Conservation (phyloP, 306 rosid genomes). For the Citrullus mucosospermus region DNA sequence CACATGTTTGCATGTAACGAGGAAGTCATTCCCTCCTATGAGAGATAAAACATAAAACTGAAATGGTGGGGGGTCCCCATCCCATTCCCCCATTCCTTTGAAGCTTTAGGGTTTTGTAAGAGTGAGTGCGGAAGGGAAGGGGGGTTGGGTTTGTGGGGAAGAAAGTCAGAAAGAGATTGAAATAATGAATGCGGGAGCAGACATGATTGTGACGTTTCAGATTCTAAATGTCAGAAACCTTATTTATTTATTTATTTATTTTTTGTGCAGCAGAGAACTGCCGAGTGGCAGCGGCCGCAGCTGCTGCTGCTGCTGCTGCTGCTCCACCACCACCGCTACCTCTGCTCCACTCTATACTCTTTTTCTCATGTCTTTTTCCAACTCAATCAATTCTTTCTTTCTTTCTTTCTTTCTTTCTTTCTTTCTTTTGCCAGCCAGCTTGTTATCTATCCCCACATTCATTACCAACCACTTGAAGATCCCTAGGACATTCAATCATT, state of each 20-base stretch:
- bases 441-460: not conserved
- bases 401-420: not conserved
- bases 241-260: too few species aligned
- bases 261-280: not conserved
- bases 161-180: slow-evolving; percentile 31
- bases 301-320: not conserved
- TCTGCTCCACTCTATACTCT: not conserved
- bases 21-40: not conserved
- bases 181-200: slow-evolving; percentile 39
- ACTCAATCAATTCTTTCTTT: too few species aligned
- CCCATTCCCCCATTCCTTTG: not conserved
- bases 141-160: slow-evolving; percentile 9
- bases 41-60: not conserved
- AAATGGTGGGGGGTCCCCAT: not conserved
- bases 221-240: slow-evolving; percentile 67
- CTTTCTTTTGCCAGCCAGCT: slow-evolving; percentile 4
- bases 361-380: not conserved
- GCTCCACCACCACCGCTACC: not conserved
- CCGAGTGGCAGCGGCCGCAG: not conserved
- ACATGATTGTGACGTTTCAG: slow-evolving; percentile 89
- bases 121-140: slow-evolving; percentile 32
- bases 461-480: slow-evolving; percentile 1
- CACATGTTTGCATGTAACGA: not conserved
- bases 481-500: not conserved
- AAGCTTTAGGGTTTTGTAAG: not conserved